Evolutionary conservation across 129 eudicot species (phyloP), one percentile per base, ranked within the genome.

Genomic region (Rutidosis leptorrhynchoides): DNA sequence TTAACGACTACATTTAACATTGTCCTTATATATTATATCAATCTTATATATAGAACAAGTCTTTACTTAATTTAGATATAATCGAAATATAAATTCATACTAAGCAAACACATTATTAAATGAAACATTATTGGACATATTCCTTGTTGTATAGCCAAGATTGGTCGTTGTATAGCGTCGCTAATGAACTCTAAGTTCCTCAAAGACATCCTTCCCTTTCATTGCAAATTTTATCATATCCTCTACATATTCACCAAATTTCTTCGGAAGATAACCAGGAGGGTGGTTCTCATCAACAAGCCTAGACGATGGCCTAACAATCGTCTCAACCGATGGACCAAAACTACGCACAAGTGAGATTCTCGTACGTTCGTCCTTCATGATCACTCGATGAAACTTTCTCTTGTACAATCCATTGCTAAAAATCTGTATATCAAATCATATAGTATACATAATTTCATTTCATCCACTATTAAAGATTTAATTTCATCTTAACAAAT

Each of bases 401-500:
- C 80, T 64, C 55, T 70, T 79, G 69, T 79, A 79, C 22, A 33
- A 51, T 19, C 83, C 80, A 22, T 79, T 79, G 43, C 69, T 74
- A 51, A 79, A 68, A 21, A 74, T 70, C 74, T 79, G 73, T 37
- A 9, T 1, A 6, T 37, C n/a, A n/a, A n/a, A n/a, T n/a, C n/a
- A n/a, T n/a, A n/a, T n/a, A n/a, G n/a, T n/a, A n/a, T n/a, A n/a
- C n/a, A n/a, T n/a, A n/a, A n/a, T n/a, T n/a, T n/a, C n/a, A n/a
- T n/a, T n/a, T n/a, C n/a, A n/a, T n/a, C n/a, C n/a, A n/a, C n/a
- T n/a, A n/a, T n/a, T n/a, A n/a, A n/a, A n/a, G n/a, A n/a, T n/a
- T n/a, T 55, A 51, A 20, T 51, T 19, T 6, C 25, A 19, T 6
- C 40, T 30, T 32, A 32, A 32, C 1, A 32, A 32, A 7, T 7